phyloP scores from a whole-genome alignment of 106 monocot species.

The Dactylorhiza incarnata region DNA sequence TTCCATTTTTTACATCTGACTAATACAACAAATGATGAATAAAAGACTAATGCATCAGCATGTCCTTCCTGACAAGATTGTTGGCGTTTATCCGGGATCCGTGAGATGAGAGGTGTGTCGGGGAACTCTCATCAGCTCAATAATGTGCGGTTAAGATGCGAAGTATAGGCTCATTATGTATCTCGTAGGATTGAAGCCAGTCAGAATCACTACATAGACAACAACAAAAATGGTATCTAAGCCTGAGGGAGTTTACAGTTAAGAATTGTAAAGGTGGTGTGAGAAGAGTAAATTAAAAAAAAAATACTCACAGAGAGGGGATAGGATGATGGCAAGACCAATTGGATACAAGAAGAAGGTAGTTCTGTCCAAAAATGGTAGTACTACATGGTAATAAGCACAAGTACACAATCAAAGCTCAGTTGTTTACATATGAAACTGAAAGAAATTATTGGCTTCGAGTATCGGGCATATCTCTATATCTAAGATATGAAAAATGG shows the following conservation, averaged over 20 bases:
- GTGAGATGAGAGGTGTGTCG: neutral
- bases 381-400: constrained; percentile 36
- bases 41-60: too few relatives aligned
- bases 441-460: too few relatives aligned
- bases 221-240: neutral
- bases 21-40: too few relatives aligned
- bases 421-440: neutral
- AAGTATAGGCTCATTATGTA: constrained; percentile 87
- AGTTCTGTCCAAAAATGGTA: constrained; percentile 95
- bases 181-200: constrained; percentile 93
- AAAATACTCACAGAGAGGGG: constrained; percentile 68
- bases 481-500: too few relatives aligned
- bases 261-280: neutral
- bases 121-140: too few relatives aligned
- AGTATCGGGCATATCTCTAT: too few relatives aligned
- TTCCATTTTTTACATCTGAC: neutral
- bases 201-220: constrained; percentile 61
- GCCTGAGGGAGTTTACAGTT: too few relatives aligned
- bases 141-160: neutral
- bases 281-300: neutral
- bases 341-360: constrained; percentile 98
- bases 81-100: too few relatives aligned
- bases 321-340: constrained; percentile 81
- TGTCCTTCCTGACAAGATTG: too few relatives aligned
- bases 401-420: neutral